phyloP scores from a whole-genome alignment of 805 yeast species.

The Dipodascus albidus region DNA sequence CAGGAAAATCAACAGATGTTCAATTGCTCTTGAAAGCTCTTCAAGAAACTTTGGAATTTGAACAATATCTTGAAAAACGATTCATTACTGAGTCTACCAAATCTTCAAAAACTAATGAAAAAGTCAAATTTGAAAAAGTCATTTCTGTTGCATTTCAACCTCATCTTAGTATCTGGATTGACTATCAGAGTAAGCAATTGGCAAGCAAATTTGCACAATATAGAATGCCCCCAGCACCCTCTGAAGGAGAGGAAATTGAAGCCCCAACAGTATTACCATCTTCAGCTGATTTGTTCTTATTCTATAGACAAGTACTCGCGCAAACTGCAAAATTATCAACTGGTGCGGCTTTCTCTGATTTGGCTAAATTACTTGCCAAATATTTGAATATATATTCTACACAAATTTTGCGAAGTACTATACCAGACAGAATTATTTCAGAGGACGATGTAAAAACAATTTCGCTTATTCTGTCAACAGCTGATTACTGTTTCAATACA shows the following conservation, averaged over 20 bases:
- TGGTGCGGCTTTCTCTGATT: constrained; percentile 32
- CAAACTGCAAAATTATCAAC: constrained; percentile 54
- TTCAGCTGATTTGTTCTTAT: constrained; percentile 75
- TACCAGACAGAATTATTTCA: constrained; percentile 3
- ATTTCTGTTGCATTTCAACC: constrained; percentile 74
- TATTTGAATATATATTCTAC: constrained; percentile 51
- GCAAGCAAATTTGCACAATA: constrained; percentile 54
- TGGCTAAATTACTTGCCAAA: constrained; percentile 50
- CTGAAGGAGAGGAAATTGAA: constrained; percentile 32
- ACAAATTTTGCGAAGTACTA: constrained; percentile 28
- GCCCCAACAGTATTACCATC: constrained; percentile 57
- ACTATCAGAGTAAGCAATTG: constrained; percentile 62
- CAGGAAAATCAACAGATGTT: constrained; percentile 39
- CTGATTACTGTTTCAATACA: constrained; percentile 78
- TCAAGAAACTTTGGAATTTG: constrained; percentile 76
- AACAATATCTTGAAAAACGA: constrained; percentile 52
- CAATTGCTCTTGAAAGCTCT: constrained; percentile 57
- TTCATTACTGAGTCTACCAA: constrained; percentile 27
- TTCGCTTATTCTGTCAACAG: constrained; percentile 71
- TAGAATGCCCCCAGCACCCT: constrained; percentile 29
- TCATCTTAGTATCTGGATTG: constrained; percentile 73
- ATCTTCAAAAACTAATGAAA: constrained; percentile 14
- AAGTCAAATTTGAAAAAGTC: constrained; percentile 30
- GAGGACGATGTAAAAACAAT: constrained; percentile 52
- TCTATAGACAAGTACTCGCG: constrained; percentile 58